Percentiles rank a stretch among this genome's conserved stretches.
These are phyloP conservation scores for Tausonia pullulans DNA, from an alignment of 1,284 basidiomycete species.

Conservation along the genomic window DNA sequence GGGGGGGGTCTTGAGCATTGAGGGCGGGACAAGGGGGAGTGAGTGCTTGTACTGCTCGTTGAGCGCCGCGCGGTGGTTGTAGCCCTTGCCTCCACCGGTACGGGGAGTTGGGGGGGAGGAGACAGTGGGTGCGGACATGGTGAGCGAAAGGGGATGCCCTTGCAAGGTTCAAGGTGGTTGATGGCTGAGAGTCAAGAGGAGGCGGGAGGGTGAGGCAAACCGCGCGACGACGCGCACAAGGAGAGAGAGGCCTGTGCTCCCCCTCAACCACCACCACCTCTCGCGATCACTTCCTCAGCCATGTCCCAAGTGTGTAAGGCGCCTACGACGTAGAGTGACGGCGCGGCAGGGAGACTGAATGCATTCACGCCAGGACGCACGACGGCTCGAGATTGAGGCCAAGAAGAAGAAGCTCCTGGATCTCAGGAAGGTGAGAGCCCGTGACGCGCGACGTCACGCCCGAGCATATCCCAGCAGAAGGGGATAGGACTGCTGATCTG, in stretches of 20 bases:
- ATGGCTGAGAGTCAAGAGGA: not conserved
- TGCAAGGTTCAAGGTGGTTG: not conserved
- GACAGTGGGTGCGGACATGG: not conserved
- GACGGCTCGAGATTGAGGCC: conserved; percentile 76
- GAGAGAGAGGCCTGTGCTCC: too few relatives aligned
- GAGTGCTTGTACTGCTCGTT: conserved; percentile 1
- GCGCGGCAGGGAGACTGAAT: too few relatives aligned
- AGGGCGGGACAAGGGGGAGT: conserved; percentile 1
- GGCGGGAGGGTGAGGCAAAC: not conserved
- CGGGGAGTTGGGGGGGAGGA: not conserved
- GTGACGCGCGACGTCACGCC: conserved; percentile 20
- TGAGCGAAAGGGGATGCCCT: not conserved
- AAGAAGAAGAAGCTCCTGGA: conserved; percentile 82
- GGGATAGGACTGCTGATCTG: not conserved
- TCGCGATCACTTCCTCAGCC: not conserved
- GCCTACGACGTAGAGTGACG: too few relatives aligned
- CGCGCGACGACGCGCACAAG: not conserved
- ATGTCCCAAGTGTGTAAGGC: not conserved
- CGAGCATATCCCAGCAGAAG: not conserved
- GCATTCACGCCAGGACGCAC: conserved; percentile 27
- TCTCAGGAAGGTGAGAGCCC: conserved; percentile 30
- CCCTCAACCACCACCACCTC: too few relatives aligned
- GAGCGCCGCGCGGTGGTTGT: not conserved
- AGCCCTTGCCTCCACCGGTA: not conserved
- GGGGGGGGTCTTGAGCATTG: not conserved